phyloP scores from a whole-genome alignment of 306 rosid genomes.

The Quercus rubra region DNA sequence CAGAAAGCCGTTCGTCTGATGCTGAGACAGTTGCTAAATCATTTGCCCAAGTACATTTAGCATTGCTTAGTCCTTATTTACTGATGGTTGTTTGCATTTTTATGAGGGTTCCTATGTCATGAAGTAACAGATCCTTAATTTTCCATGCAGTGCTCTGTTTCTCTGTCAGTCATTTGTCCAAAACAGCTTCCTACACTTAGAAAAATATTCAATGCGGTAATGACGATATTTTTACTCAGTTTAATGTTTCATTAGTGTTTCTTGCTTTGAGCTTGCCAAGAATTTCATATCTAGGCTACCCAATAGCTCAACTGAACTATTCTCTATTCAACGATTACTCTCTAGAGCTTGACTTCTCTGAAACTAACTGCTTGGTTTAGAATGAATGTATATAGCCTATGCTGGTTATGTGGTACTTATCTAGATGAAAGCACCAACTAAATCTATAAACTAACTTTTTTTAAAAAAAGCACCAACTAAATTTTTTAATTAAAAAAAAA shows the following conservation, averaged over 20 bases:
- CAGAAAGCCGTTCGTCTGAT: slow-evolving; percentile 66
- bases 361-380: neutral
- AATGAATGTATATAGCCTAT: neutral
- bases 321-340: neutral
- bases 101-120: neutral
- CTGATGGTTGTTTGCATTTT: neutral
- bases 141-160: slow-evolving; percentile 70
- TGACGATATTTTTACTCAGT: slow-evolving; percentile 4
- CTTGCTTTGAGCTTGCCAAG: slow-evolving; percentile 6
- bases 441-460: neutral
- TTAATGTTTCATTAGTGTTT: neutral
- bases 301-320: neutral
- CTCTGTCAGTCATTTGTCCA: slow-evolving; percentile 89
- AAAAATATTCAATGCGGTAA: slow-evolving; percentile 84
- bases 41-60: slow-evolving; percentile 63
- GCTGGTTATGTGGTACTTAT: neutral
- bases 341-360: neutral
- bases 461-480: neutral
- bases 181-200: slow-evolving; percentile 81
- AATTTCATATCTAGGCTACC: neutral
- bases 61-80: slow-evolving; percentile 5
- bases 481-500: neutral
- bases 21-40: slow-evolving; percentile 92
- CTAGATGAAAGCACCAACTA: neutral
- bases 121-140: slow-evolving; percentile 17